Base-by-base conservation (phyloP, 495 filamentous ascomycete species). In the Tuber calosporum region DNA sequence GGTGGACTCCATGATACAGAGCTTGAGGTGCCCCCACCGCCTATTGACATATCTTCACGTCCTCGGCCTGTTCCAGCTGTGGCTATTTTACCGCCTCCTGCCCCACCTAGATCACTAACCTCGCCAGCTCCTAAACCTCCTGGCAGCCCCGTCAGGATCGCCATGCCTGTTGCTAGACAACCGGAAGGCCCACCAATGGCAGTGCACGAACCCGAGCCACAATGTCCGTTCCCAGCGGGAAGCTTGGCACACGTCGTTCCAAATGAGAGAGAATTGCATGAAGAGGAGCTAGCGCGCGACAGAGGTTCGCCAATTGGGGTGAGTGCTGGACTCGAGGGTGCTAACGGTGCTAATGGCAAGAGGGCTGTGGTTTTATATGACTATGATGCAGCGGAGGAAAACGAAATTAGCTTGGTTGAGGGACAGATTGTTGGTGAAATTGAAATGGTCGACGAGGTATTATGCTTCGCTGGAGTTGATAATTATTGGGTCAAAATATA, bases 351-450 rank as follows among this genome's bases (percentile, higher is more conserved):
- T 26, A 74, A 76, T 17, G 92, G 89, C 71, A 88, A 88, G 77
- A 88, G 88, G 40, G 95, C 95, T 4, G 71, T 96, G 42, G 86
- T 94, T 67, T 91, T 96, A 75, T 99, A 93, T 82, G 96, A 99
- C 80, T 99, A 99, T 77, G 94, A 97, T 74, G 97, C 94, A 81
- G 93, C 92, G 4, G 95, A 99, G 83, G 93, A 96, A 72, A 99
- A 99, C 81, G 95, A 99, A 82, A 85, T 98, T 66, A 92, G 96
- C 72, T 86, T 99, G 5, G 86, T 85, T n/a, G 95, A 99, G 83
- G 93, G 93, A 26, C 93, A 97, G 72, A 88, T 89, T 77, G 90
- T 99, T 45, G 94, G 89, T n/a, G 89, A 97, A 75, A 96, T 99
- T 80, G 93, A 99, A 67, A 96, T 96, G 93, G 93, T 99, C 2